phyloP scores from a whole-genome alignment of 2,329 filamentous ascomycete species.

The Beauveria varroae region DNA sequence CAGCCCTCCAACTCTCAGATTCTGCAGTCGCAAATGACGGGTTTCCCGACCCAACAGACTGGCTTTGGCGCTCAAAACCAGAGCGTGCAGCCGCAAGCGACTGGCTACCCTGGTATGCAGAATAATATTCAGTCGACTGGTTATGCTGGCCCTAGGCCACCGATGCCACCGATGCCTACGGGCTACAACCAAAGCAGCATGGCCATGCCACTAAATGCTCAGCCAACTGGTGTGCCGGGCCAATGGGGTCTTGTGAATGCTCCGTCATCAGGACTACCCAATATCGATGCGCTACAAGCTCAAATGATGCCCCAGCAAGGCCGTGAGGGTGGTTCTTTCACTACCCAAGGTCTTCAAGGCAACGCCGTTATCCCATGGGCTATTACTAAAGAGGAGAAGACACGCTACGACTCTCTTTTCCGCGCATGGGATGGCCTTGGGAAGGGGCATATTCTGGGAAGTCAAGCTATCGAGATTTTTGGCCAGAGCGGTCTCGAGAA shows the following conservation, averaged over 20 bases:
- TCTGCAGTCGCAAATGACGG: constrained; percentile 52
- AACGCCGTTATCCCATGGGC: constrained; percentile 98
- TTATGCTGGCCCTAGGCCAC: constrained; percentile 78
- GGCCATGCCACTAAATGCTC: constrained; percentile 68
- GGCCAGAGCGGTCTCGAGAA: constrained; percentile 92
- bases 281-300: constrained; percentile 85
- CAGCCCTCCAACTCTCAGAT: constrained; percentile 65
- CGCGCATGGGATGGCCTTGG: constrained; percentile 92
- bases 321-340: constrained; percentile 74
- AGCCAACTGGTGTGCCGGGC: constrained; percentile 85
- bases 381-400: constrained; percentile 98
- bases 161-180: constrained; percentile 75
- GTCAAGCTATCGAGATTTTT: constrained; percentile 93
- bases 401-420: constrained; percentile 90
- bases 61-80: constrained; percentile 51
- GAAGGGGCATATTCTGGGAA: constrained; percentile 86
- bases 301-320: constrained; percentile 97
- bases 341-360: constrained; percentile 77
- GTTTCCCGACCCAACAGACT: constrained; percentile 37
- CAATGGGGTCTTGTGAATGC: constrained; percentile 99
- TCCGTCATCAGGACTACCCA: constrained; percentile 79
- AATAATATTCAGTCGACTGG: constrained; percentile 65
- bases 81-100: constrained; percentile 59
- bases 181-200: constrained; percentile 59
- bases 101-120: constrained; percentile 52